Percentiles rank a stretch among this genome's conserved stretches.
Evolutionary conservation across 2,329 filamentous ascomycete genomes (phyloP).

Genomic region (Zymoseptoria passerinii): DNA sequence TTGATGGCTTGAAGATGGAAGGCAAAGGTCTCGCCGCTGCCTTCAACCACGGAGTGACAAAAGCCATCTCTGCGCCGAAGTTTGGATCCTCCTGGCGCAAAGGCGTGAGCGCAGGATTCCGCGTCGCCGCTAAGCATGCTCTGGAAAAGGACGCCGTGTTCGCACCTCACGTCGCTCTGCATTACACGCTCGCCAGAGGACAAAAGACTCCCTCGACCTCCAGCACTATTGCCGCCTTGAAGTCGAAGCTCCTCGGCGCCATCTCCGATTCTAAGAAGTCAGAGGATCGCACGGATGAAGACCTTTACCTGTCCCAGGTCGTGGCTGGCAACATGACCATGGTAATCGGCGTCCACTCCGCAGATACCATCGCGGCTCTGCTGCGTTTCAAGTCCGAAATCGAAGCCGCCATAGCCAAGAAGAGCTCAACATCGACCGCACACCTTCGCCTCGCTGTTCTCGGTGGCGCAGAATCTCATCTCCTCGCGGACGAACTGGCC

Average conservation of each 20-base stretch:
- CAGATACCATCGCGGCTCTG: conserved; percentile 53
- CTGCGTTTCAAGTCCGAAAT: conserved; percentile 52
- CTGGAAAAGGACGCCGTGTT: conserved; percentile 32
- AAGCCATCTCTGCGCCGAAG: conserved; percentile 32
- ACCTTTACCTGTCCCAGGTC: conserved; percentile 34
- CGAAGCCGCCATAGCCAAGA: conserved; percentile 33
- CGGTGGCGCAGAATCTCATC: conserved; percentile 55
- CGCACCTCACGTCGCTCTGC: conserved; percentile 30
- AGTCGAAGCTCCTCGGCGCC: conserved; percentile 48
- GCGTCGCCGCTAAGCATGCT: conserved; percentile 28
- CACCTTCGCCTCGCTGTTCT: conserved; percentile 49
- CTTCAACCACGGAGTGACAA: conserved; percentile 32
- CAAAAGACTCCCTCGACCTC: conserved; percentile 45
- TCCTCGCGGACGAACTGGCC: conserved; percentile 52
- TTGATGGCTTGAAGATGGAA: conserved; percentile 38
- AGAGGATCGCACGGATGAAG: conserved; percentile 40
- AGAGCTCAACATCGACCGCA: conserved; percentile 1
- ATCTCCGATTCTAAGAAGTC: conserved; percentile 28
- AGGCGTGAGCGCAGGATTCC: conserved; percentile 33
- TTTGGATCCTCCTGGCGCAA: conserved; percentile 23
- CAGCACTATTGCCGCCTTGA: conserved; percentile 44
- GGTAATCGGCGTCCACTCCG: conserved; percentile 52
- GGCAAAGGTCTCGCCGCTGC: conserved; percentile 33
- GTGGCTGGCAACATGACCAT: conserved; percentile 48
- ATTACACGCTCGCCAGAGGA: conserved; percentile 48